A percentile compares a stretch with the other conserved stretches of the same genome.
Evolutionary conservation across 2,329 filamentous ascomycete species (phyloP).

Genomic region (Helicocarpus griseus): DNA sequence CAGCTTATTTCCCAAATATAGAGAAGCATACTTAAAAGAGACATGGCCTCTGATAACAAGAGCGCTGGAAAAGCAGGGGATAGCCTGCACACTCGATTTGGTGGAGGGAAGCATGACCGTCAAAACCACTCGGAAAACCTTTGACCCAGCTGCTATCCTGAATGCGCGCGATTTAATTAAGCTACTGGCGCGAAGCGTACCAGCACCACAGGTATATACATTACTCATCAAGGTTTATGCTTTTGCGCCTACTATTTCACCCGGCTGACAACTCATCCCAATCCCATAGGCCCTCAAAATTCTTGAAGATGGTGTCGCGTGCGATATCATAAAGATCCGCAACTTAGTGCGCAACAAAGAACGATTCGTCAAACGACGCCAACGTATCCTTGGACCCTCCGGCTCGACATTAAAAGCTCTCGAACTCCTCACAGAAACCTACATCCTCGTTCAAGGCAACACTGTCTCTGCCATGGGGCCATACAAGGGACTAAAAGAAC

Average conservation of each 20-base stretch:
- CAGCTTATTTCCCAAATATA: conserved; percentile 85
- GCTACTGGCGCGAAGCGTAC: conserved; percentile 80
- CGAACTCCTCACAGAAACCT: conserved; percentile 81
- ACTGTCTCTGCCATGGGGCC: conserved; percentile 87
- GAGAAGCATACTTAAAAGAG: conserved; percentile 86
- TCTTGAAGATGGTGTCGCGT: conserved; percentile 80
- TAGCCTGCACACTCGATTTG: conserved; percentile 85
- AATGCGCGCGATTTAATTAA: conserved; percentile 94
- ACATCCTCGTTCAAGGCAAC: conserved; percentile 93
- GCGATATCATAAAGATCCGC: conserved; percentile 93
- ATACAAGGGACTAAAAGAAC: conserved; percentile 87
- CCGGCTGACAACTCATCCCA: background rate
- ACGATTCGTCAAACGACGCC: conserved; percentile 85
- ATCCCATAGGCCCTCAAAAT: conserved; percentile 65
- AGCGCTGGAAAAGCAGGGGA: conserved; percentile 74
- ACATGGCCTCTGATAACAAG: conserved; percentile 87
- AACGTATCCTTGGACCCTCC: conserved; percentile 83
- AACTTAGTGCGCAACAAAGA: conserved; percentile 88
- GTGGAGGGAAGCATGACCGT: conserved; percentile 96
- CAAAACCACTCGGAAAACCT: conserved; percentile 86
- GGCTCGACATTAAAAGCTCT: conserved; percentile 90
- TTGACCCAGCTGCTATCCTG: conserved; percentile 82
- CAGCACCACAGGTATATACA: conserved; percentile 58
- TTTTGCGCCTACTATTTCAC: conserved; percentile 6
- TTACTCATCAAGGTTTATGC: background rate